Percentiles rank a stretch among this genome's conserved stretches.
phyloP scores from a whole-genome alignment of 331 rosid species.

The Quercus lobata region DNA sequence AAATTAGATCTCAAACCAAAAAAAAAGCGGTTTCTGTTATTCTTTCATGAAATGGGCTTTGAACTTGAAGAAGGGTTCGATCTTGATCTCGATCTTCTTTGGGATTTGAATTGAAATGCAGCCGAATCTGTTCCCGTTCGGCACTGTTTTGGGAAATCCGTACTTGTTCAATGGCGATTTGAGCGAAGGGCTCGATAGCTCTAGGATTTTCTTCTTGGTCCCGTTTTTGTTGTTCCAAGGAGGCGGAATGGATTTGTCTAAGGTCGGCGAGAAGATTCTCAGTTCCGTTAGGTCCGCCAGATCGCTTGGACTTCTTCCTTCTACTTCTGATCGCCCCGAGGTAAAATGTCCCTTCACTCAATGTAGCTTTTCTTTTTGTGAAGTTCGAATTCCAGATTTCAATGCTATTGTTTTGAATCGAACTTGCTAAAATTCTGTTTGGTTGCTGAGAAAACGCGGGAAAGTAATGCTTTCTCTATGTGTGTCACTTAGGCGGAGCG shows the following conservation, averaged over 20 bases:
- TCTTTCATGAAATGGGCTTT: conserved; percentile 26
- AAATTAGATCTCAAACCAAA: conserved; percentile 19
- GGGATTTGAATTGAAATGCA: conserved; percentile 77
- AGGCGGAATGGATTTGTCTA: conserved; percentile 94
- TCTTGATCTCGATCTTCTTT: conserved; percentile 27
- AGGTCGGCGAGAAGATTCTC: conserved; percentile 90
- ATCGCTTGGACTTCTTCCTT: conserved; percentile 87
- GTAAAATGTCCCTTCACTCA: conserved; percentile 29
- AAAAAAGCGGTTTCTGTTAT: neutral
- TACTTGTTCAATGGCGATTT: conserved; percentile 76
- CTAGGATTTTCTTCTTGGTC: conserved; percentile 78
- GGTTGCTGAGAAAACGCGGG: neutral
- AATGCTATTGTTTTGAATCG: neutral
- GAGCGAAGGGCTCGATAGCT: conserved; percentile 74
- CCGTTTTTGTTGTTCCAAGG: conserved; percentile 88
- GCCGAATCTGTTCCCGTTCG: conserved; percentile 85
- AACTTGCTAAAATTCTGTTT: neutral
- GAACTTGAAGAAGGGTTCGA: neutral
- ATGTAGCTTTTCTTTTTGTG: neutral
- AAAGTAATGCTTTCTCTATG: neutral
- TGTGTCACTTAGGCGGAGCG: neutral
- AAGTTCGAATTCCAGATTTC: neutral
- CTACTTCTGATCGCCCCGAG: conserved; percentile 94
- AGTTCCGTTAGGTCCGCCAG: conserved; percentile 99
- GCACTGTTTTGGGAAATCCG: conserved; percentile 70